These are phyloP conservation scores for Aphanomyces euteiches DNA, from an alignment of 352 stramenopile genomes.

Conservation along the genomic window DNA sequence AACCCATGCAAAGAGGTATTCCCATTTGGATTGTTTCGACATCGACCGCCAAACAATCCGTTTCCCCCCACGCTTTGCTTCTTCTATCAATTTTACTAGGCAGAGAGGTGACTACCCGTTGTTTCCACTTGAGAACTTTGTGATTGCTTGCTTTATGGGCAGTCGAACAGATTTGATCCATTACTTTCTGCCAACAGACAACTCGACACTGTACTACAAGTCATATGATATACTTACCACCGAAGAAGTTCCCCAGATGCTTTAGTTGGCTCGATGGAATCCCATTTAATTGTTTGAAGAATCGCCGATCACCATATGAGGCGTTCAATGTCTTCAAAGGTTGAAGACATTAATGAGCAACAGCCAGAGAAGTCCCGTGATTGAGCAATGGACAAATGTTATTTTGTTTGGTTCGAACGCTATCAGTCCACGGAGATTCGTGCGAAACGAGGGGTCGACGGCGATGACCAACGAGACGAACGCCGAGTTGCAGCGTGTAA, in stretches of 20 bases:
- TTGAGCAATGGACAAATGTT: slow-evolving; percentile 70
- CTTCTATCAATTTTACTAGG: slow-evolving; percentile 30
- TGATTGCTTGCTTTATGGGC: slow-evolving; percentile 8
- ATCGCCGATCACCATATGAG: slow-evolving; percentile 78
- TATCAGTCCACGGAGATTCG: slow-evolving; percentile 85
- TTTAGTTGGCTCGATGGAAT: slow-evolving; percentile 51
- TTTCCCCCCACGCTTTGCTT: slow-evolving; percentile 31
- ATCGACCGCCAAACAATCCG: slow-evolving; percentile 27
- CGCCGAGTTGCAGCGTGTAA: slow-evolving; percentile 52
- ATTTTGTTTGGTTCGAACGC: slow-evolving; percentile 58
- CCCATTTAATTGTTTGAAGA: slow-evolving; percentile 74
- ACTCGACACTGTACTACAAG: no score
- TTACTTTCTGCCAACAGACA: no score
- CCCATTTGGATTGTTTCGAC: slow-evolving; percentile 14
- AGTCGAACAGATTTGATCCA: no score
- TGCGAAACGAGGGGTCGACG: slow-evolving; percentile 59
- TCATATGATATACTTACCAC: no score
- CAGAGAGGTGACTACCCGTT: slow-evolving; percentile 22
- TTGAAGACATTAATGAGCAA: slow-evolving; percentile 76
- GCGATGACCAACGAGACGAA: slow-evolving; percentile 43
- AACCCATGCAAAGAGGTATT: no score
- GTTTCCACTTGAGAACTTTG: slow-evolving; percentile 28
- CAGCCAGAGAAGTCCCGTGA: no score
- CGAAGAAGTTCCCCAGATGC: slow-evolving; percentile 34
- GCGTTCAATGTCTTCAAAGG: slow-evolving; percentile 78